Base-by-base conservation (phyloP, 2,329 filamentous ascomycete genomes). In the Helotiales sp. region DNA sequence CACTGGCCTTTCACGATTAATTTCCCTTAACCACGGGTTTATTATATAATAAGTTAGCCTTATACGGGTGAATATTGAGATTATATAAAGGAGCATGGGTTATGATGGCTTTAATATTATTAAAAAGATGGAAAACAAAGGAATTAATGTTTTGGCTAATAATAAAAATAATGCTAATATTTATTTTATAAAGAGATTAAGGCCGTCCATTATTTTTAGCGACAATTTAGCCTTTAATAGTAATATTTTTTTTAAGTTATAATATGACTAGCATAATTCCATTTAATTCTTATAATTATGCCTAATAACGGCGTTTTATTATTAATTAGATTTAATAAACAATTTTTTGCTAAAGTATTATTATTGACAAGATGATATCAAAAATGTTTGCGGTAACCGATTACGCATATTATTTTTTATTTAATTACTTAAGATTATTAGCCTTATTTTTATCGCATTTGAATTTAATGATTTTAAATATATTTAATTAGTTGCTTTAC, bases 301-400 rank as follows among this genome's bases (percentile, higher is more conserved):
- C 63, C 49, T 22, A 66, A 63, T 34, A n/a, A 52, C 43, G 32
- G 64, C 58, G 43, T 61, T 61, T 65, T 50, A 37, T 62, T 20
- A 65, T 7, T 49, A 69, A 50, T 65, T 57, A 61, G 64, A 69
- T 43, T 70, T 67, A 61, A 67, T 49, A 43, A 70, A 67, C 57
- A 52, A 61, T 58, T 30, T 15, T 67, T 17, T 63, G 58, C 64
- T 32, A 32, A 70, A 40, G 62, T 64, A 61, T 61, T 58, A 32
- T 61, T 57, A 47, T 61, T 34, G 34, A 67, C 67, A 55, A 67
- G 64, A 49, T 65, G 34, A 49, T 65, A 65, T 64, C 22, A 63
- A 47, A 67, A 65, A 65, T 65, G 32, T 63, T 64, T 52, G 52
- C 63, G 55, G 61, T 57, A 70, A 65, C 50, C 61, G 64, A 64